phyloP scores from a whole-genome alignment of 2,329 filamentous ascomycete species.

The Sporothrix variecibatus region DNA sequence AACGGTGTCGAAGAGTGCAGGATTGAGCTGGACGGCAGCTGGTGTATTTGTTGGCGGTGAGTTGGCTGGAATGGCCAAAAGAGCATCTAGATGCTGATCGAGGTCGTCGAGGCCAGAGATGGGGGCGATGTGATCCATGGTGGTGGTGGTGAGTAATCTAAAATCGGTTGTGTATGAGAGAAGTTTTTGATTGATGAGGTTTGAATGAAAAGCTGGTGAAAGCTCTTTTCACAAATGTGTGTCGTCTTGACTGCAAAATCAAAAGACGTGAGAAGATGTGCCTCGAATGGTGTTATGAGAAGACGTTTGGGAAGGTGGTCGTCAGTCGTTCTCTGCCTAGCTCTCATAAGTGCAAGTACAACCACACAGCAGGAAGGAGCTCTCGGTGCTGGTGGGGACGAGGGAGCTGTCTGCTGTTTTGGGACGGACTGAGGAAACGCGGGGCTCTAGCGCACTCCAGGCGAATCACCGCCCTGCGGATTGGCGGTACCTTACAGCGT shows the following conservation, averaged over 20 bases:
- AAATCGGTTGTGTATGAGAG: neutral
- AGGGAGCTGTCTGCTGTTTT: neutral
- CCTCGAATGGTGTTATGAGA: neutral
- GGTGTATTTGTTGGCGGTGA: constrained; percentile 39
- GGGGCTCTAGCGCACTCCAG: constrained; percentile 16
- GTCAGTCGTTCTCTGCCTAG: constrained; percentile 24
- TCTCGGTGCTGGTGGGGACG: neutral
- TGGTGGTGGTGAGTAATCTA: neutral
- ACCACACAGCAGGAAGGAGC: neutral
- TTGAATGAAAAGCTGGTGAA: neutral
- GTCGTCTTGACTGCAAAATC: no score
- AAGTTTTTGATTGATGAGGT: constrained; percentile 29
- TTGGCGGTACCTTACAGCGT: constrained; percentile 9
- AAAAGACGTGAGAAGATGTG: neutral
- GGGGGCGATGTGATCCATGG: constrained; percentile 44
- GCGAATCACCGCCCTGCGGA: neutral
- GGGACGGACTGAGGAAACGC: constrained; percentile 5
- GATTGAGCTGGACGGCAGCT: constrained; percentile 41
- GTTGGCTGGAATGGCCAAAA: constrained; percentile 37
- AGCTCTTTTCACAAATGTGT: neutral
- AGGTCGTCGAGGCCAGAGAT: constrained; percentile 57
- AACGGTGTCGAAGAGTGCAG: constrained; percentile 59
- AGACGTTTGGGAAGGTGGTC: neutral
- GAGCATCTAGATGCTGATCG: constrained; percentile 53
- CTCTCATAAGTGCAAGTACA: neutral